Base-by-base conservation (phyloP, 345 rosid species). In the Sisymbrium altissimum region DNA sequence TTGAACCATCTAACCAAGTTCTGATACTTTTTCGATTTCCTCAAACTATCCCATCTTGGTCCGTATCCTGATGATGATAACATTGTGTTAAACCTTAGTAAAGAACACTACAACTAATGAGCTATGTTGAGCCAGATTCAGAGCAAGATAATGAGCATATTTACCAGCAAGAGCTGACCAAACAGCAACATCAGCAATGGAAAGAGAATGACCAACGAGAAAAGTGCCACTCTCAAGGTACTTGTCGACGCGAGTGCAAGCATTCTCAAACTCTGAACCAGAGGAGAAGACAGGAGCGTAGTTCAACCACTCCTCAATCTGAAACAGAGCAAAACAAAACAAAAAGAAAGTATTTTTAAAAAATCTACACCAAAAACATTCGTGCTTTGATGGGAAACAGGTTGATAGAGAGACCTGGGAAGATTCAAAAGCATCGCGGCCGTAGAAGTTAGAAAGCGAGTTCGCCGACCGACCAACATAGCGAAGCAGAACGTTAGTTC, bases 161-260 rank as follows among this genome's bases (percentile, higher is more conserved):
- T 54, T 79, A 95, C 98, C 98, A 64, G 91, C 82, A 29, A 95
- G 88, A 69, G 86, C 88, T 4, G 99, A 87, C 98, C 99, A 95
- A 55, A 92, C 69, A 13, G 91, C 97, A 57, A 92, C 74, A 63
- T 90, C 99, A 13, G 94, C 98, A 79, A 95, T 84, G 8, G 98
- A 80, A 67, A 90, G 82, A 68, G 52, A 78, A 71, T 89, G 55
- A 7, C 87, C 97, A 43, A 92, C 97, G n/a, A 90, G 66, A 64
- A 90, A 85, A 21, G 97, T 88, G 45, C 76, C 54, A 40, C 65
- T 82, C 75, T 84, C 77, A 46, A 92, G 80, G 64, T 83, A 83
- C 71, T 54, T 75, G 30, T 92, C 85, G 10, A 90, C 74, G 64
- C 85, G 84, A 49, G 33, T 25, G 73, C 98, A 92, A 14, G 86